Evolutionary conservation across 2,329 filamentous ascomycete species (phyloP).

Genomic region (Colletotrichum sansevieriae): DNA sequence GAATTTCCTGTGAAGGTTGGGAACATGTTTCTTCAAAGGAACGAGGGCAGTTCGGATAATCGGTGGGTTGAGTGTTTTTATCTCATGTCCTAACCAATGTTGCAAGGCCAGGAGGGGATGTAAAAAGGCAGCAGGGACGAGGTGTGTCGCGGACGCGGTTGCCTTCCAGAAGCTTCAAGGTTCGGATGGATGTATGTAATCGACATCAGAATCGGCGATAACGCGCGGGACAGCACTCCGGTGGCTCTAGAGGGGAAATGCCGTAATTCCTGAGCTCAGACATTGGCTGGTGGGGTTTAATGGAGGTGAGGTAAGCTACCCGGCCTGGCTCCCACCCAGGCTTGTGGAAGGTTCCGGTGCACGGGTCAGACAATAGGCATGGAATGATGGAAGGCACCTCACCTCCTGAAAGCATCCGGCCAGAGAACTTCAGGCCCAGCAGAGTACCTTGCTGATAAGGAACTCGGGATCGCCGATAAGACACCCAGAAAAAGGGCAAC

Average conservation of each 20-base stretch:
- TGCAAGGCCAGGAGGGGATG: background rate
- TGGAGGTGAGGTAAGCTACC: conserved; percentile 6
- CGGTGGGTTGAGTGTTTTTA: conserved; percentile 1
- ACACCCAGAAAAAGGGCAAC: conserved; percentile 21
- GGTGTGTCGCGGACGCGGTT: conserved; percentile 28
- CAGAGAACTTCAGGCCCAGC: background rate
- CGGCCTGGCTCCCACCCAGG: conserved; percentile 8
- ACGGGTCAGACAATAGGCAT: background rate
- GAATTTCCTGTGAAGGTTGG: conserved; percentile 91
- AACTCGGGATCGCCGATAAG: conserved; percentile 23
- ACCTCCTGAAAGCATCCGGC: conserved; percentile 33
- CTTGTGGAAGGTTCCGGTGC: conserved; percentile 38
- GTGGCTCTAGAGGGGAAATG: conserved; percentile 28
- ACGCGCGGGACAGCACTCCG: background rate
- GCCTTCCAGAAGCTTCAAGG: conserved; percentile 41
- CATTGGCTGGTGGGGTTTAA: conserved; percentile 25
- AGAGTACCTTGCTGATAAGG: conserved; percentile 8
- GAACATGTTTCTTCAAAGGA: conserved; percentile 74
- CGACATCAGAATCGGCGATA: conserved; percentile 18
- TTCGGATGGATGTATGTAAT: conserved; percentile 41
- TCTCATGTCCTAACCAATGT: conserved; percentile 21
- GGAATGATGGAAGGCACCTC: background rate
- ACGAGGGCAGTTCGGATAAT: conserved; percentile 6
- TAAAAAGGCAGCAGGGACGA: background rate
- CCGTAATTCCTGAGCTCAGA: conserved; percentile 30